Evolutionary conservation across 257 asterid genomes (phyloP).

Genomic region (Jacaranda copaia): DNA sequence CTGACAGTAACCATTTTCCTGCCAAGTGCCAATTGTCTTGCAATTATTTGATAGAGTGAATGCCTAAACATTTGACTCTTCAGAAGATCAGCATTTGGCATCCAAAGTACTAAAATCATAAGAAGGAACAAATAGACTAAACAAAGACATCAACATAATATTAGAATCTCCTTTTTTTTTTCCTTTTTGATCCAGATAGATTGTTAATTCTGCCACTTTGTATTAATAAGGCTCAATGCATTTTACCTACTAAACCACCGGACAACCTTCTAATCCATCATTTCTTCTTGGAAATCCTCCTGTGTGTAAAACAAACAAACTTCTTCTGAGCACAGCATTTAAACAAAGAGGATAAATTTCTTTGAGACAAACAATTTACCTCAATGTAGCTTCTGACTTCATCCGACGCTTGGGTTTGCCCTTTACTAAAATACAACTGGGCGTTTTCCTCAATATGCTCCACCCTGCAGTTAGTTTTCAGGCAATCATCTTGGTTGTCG

Average conservation of each 20-base stretch:
- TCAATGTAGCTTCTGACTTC: conserved; percentile 66
- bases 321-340: conserved; percentile 17
- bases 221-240: neutral
- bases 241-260: neutral
- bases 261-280: conserved; percentile 35
- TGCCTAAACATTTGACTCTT: conserved; percentile 16
- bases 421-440: conserved; percentile 68
- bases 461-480: conserved; percentile 59
- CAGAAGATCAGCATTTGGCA: conserved; percentile 32
- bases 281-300: conserved; percentile 39
- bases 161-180: no score
- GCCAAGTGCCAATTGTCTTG: conserved; percentile 4
- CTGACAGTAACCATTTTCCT: conserved; percentile 1
- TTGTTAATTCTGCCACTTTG: neutral
- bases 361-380: conserved; percentile 47
- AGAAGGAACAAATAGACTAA: neutral
- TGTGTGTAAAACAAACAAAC: conserved; percentile 44
- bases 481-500: conserved; percentile 2
- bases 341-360: conserved; percentile 1
- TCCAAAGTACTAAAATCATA: neutral
- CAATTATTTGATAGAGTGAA: neutral
- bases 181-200: no score
- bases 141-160: neutral
- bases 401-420: conserved; percentile 70
- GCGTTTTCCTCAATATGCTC: conserved; percentile 89